These are phyloP conservation scores for Pseudozyma hubeiensis DNA, from an alignment of 1,284 basidiomycete genomes.

Conservation along the genomic window DNA sequence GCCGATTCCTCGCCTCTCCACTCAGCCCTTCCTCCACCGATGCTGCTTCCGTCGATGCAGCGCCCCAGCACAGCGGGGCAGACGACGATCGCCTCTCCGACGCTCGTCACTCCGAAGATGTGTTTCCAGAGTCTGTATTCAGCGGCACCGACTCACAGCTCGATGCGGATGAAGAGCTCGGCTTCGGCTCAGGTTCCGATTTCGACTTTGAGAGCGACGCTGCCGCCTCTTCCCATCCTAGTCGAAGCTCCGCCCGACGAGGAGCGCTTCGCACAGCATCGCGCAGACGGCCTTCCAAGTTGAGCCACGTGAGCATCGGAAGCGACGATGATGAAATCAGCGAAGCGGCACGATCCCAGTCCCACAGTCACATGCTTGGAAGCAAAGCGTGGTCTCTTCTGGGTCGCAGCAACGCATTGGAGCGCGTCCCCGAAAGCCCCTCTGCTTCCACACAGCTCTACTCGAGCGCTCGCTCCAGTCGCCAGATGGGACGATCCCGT, in stretches of 20 bases:
- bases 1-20: conserved; percentile 38
- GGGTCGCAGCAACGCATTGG: conserved; percentile 20
- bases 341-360: conserved; percentile 5
- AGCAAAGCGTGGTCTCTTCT: conserved; percentile 45
- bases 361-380: conserved; percentile 26
- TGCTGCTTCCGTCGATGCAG: conserved; percentile 20
- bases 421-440: conserved; percentile 25
- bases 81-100: conserved; percentile 27
- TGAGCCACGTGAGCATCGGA: conserved; percentile 26
- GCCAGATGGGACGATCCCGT: conserved; percentile 12
- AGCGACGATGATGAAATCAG: conserved; percentile 29
- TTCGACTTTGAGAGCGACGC: conserved; percentile 50
- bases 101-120: conserved; percentile 21
- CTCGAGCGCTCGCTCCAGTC: conserved; percentile 38
- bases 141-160: conserved; percentile 40
- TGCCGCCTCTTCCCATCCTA: conserved; percentile 38
- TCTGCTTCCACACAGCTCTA: conserved; percentile 38
- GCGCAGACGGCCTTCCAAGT: conserved; percentile 27
- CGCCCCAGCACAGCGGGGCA: conserved; percentile 12
- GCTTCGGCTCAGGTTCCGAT: conserved; percentile 49
- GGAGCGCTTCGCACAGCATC: conserved; percentile 11
- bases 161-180: conserved; percentile 50
- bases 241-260: conserved; percentile 24
- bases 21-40: conserved; percentile 37
- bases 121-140: conserved; percentile 37